Evolutionary conservation across 108 stramenopile species (phyloP).

Genomic region (Skeletonema grethae): DNA sequence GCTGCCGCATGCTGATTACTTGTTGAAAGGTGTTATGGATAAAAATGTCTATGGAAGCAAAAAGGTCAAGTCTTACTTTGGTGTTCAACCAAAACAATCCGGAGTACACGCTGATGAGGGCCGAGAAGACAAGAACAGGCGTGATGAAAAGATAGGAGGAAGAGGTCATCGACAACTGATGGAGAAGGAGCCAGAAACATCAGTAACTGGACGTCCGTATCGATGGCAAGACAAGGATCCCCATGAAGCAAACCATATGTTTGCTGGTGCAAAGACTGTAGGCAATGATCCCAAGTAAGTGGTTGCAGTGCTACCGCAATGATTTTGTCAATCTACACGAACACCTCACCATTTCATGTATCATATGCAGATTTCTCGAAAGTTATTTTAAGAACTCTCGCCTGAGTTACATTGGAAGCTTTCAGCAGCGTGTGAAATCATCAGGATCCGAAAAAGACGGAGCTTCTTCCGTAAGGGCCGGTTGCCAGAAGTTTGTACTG

Average conservation of each 20-base stretch:
- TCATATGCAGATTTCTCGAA: slow-evolving; percentile 52
- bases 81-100: not conserved
- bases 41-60: slow-evolving; percentile 27
- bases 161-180: not conserved
- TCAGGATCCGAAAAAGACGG: slow-evolving; percentile 2
- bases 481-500: slow-evolving; percentile 72
- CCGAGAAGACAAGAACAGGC: not conserved
- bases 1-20: slow-evolving; percentile 70
- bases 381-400: slow-evolving; percentile 71
- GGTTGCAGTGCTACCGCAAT: not conserved
- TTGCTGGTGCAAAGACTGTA: slow-evolving; percentile 49
- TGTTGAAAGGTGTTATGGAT: slow-evolving; percentile 56
- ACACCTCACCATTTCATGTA: not conserved
- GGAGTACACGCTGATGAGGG: not conserved
- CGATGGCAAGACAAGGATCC: slow-evolving; percentile 34
- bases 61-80: slow-evolving; percentile 42
- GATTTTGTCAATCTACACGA: not conserved
- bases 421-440: slow-evolving; percentile 58
- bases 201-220: slow-evolving; percentile 34
- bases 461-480: slow-evolving; percentile 23
- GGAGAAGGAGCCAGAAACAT: slow-evolving; percentile 10
- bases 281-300: slow-evolving; percentile 73
- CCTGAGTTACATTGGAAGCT: slow-evolving; percentile 82
- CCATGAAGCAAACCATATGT: slow-evolving; percentile 34
- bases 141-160: not conserved